Evolutionary conservation across 768 basidiomycete species (phyloP).

Genomic region (Kwoniella dejecticola): DNA sequence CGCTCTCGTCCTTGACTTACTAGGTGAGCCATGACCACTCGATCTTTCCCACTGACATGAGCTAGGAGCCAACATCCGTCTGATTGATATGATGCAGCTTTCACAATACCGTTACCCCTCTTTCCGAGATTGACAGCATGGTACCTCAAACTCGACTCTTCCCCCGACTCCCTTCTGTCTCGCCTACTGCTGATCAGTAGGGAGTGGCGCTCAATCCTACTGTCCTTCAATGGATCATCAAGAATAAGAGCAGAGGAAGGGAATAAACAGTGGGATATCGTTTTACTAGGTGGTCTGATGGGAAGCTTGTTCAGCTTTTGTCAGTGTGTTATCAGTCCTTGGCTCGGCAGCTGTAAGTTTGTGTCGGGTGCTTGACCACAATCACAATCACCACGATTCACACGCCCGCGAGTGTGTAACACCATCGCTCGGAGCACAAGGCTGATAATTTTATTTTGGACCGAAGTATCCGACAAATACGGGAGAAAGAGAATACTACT

Average conservation of each 20-base stretch:
- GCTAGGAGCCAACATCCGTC: too few relatives aligned
- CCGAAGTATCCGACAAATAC: conserved; percentile 75
- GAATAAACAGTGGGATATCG: conserved; percentile 80
- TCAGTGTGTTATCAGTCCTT: conserved; percentile 64
- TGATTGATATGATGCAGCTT: too few relatives aligned
- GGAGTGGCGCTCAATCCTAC: conserved; percentile 65
- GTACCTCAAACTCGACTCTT: conserved; percentile 76
- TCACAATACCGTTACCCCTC: conserved; percentile 91
- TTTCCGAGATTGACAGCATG: conserved; percentile 85
- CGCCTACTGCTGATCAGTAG: conserved; percentile 71
- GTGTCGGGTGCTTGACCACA: too few relatives aligned
- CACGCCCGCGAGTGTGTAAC: conserved; percentile 61
- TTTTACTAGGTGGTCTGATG: conserved; percentile 92
- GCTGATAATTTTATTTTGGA: too few relatives aligned
- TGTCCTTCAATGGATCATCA: conserved; percentile 39
- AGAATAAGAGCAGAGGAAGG: background rate
- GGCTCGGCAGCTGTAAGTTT: conserved; percentile 67
- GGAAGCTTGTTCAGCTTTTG: conserved; percentile 60
- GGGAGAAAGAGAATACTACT: conserved; percentile 83
- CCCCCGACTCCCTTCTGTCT: conserved; percentile 71
- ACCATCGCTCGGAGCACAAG: too few relatives aligned
- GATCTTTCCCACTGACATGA: too few relatives aligned
- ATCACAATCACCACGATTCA: too few relatives aligned
- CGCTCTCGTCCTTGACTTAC: conserved; percentile 84
- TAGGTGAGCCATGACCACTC: conserved; percentile 59